These are phyloP conservation scores for Pelargonium nanum DNA, from an alignment of 345 rosid genomes.

Conservation along the genomic window DNA sequence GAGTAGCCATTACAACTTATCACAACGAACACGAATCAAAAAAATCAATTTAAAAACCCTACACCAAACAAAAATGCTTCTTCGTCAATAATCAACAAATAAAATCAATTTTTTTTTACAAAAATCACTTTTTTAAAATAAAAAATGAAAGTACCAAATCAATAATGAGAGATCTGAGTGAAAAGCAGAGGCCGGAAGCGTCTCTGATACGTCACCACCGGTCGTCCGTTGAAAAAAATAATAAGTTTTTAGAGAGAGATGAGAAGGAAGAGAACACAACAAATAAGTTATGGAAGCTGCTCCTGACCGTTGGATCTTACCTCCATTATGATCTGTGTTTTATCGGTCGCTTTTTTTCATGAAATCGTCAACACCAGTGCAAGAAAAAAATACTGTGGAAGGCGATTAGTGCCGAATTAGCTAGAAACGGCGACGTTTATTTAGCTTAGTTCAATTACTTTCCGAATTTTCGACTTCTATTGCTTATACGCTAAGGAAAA, in stretches of 20 bases:
- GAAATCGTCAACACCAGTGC: not conserved
- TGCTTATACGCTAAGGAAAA: too few species aligned
- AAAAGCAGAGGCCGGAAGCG: constrained; percentile 16
- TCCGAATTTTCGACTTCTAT: too few species aligned
- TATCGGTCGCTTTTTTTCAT: not conserved
- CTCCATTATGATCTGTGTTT: not conserved
- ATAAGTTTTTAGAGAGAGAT: not conserved
- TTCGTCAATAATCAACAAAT: not conserved
- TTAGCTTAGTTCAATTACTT: too few species aligned
- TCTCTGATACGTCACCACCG: constrained; percentile 29
- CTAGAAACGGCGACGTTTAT: too few species aligned
- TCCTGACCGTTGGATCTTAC: not conserved
- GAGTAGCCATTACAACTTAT: constrained; percentile 41
- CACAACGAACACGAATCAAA: not conserved
- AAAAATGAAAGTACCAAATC: constrained; percentile 27
- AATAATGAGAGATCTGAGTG: constrained; percentile 23
- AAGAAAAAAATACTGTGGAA: not conserved
- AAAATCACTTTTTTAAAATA: too few species aligned
- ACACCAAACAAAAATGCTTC: not conserved
- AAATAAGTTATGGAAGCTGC: not conserved
- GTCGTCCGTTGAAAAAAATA: constrained; percentile 42
- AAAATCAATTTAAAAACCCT: constrained; percentile 22
- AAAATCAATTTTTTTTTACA: not conserved
- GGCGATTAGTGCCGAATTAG: too few species aligned
- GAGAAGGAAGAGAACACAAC: too few species aligned